Evolutionary conservation across 805 yeast genomes (phyloP).

Genomic region (Starmerella apicola): DNA sequence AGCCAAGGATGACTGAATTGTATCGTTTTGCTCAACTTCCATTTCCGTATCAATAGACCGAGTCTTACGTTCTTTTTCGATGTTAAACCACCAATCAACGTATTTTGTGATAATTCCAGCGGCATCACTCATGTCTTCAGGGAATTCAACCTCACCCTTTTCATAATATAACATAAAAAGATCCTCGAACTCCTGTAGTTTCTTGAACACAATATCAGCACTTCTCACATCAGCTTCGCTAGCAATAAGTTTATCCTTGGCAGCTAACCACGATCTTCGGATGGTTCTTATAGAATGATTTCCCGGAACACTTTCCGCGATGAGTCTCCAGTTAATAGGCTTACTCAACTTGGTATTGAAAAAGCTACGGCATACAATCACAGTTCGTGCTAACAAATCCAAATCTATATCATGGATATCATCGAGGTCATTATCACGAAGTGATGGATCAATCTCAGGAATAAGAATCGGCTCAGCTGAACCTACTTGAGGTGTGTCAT

Average conservation of each 20-base stretch:
- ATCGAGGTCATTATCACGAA: background rate
- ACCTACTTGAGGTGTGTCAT: background rate
- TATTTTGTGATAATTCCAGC: constrained; percentile 24
- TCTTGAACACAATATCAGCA: constrained; percentile 2
- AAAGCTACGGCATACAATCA: constrained; percentile 41
- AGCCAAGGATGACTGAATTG: background rate
- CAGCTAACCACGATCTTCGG: constrained; percentile 57
- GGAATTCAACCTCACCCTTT: constrained; percentile 32
- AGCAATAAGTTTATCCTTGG: constrained; percentile 52
- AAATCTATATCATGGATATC: constrained; percentile 1
- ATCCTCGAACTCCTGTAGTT: constrained; percentile 48
- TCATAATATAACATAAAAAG: constrained; percentile 48
- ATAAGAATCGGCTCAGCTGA: background rate
- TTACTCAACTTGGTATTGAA: constrained; percentile 40
- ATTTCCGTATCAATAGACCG: background rate
- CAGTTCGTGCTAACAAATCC: constrained; percentile 6
- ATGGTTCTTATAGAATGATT: constrained; percentile 33
- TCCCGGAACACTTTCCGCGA: constrained; percentile 39
- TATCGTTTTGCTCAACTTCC: background rate
- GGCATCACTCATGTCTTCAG: constrained; percentile 29
- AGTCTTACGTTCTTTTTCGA: background rate
- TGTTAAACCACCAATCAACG: constrained; percentile 51
- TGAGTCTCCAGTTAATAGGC: constrained; percentile 51
- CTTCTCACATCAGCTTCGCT: constrained; percentile 31
- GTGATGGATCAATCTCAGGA: background rate